Conservation (phyloP, 192 early-diverging fungal species). For the Spizellomyces punctatus region DNA sequence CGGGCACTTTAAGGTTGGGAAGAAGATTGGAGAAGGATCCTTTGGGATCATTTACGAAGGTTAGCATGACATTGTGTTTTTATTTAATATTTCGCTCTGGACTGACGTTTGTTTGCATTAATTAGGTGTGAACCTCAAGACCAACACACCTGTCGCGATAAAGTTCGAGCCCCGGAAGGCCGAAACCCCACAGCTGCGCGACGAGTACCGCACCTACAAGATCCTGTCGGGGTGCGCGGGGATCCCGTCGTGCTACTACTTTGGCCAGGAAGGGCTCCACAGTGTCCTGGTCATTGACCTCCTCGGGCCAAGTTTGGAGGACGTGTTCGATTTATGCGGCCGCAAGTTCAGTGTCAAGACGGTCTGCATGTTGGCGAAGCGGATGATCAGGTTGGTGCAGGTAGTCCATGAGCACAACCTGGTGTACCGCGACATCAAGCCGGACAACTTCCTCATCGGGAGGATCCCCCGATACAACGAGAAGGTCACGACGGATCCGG, state of each 20-base stretch:
- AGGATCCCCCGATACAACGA: constrained; percentile 58
- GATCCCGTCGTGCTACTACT: constrained; percentile 90
- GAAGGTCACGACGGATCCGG: constrained; percentile 22
- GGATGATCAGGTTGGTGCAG: constrained; percentile 91
- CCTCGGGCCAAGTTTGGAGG: constrained; percentile 90
- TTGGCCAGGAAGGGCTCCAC: constrained; percentile 95
- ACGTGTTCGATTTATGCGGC: constrained; percentile 95
- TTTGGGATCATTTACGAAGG: constrained; percentile 99
- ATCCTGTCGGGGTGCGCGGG: constrained; percentile 84
- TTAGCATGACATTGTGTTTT: constrained; percentile 27
- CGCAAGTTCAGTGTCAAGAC: constrained; percentile 90
- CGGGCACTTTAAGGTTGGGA: constrained; percentile 93
- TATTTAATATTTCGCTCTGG: background rate
- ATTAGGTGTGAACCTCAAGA: constrained; percentile 73
- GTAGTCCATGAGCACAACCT: constrained; percentile 92
- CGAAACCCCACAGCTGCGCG: constrained; percentile 94
- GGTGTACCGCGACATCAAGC: constrained; percentile 98
- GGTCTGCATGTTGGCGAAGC: constrained; percentile 93
- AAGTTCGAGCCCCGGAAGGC: constrained; percentile 98
- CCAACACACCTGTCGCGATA: constrained; percentile 90
- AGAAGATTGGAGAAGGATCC: constrained; percentile 95
- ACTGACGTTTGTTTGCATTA: background rate
- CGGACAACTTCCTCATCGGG: constrained; percentile 97
- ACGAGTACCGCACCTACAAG: constrained; percentile 96
- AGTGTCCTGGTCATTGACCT: constrained; percentile 95